phyloP scores from a whole-genome alignment of 2,329 filamentous ascomycete genomes.

The Aspergillus thermomutatus region DNA sequence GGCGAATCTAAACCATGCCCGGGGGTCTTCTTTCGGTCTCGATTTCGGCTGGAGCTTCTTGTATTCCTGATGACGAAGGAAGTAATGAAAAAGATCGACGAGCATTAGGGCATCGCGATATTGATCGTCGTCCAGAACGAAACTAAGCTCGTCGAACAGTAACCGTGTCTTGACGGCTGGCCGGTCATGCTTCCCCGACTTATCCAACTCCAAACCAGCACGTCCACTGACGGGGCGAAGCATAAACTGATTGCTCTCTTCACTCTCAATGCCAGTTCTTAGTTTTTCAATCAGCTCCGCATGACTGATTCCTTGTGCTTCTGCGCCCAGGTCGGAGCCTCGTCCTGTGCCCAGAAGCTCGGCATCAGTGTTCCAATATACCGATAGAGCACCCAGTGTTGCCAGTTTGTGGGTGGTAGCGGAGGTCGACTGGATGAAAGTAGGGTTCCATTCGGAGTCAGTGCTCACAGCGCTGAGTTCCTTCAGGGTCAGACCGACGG shows the following conservation, averaged over 20 bases:
- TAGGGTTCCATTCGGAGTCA: slow-evolving; percentile 89
- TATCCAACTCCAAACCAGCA: slow-evolving; percentile 91
- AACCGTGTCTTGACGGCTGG: slow-evolving; percentile 89
- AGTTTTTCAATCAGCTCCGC: slow-evolving; percentile 75
- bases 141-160: slow-evolving; percentile 93
- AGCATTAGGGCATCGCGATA: slow-evolving; percentile 98
- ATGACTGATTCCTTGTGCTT: slow-evolving; percentile 61
- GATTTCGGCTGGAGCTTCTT: slow-evolving; percentile 85
- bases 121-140: slow-evolving; percentile 96
- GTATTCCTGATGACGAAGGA: slow-evolving; percentile 95
- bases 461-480: slow-evolving; percentile 98
- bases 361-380: slow-evolving; percentile 98
- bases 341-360: slow-evolving; percentile 77
- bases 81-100: slow-evolving; percentile 97
- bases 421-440: slow-evolving; percentile 86
- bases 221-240: slow-evolving; percentile 93
- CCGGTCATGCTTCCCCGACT: slow-evolving; percentile 73
- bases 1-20: slow-evolving; percentile 89
- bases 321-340: slow-evolving; percentile 60
- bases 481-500: slow-evolving; percentile 84
- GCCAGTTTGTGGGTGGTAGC: slow-evolving; percentile 89
- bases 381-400: slow-evolving; percentile 79
- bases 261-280: slow-evolving; percentile 72
- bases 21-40: slow-evolving; percentile 81
- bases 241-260: slow-evolving; percentile 85